Conservation (phyloP, 2,329 filamentous ascomycete genomes). For the Colletotrichum zoysiae region DNA sequence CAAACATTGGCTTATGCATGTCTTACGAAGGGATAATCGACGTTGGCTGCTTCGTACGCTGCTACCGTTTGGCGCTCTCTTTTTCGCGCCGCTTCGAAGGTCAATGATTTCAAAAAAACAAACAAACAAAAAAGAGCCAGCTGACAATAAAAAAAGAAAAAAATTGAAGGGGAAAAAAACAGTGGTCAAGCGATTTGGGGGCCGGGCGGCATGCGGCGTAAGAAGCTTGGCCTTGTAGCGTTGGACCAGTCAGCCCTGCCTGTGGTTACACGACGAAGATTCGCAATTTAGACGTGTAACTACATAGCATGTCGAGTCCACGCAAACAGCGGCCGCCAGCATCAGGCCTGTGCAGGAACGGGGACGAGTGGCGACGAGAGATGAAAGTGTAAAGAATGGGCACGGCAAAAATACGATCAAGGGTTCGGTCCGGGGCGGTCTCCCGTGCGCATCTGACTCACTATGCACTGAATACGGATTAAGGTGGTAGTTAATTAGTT, state of each 20-base stretch:
- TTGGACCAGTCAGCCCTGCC: slow-evolving; percentile 14
- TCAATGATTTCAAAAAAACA: neutral
- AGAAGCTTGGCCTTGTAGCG: slow-evolving; percentile 6
- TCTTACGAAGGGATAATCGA: neutral
- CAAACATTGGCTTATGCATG: slow-evolving; percentile 6
- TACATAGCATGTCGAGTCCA: neutral
- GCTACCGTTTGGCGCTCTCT: neutral
- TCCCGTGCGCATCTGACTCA: too few relatives aligned
- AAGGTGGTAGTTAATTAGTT: too few relatives aligned
- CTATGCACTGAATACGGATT: too few relatives aligned
- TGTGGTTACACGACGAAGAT: neutral
- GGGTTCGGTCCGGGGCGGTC: neutral
- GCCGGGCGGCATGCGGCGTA: neutral
- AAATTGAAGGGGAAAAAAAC: neutral
- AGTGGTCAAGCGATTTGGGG: neutral
- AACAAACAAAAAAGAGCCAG: slow-evolving; percentile 3
- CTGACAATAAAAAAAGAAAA: neutral
- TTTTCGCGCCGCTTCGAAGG: slow-evolving; percentile 23
- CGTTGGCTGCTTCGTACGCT: neutral
- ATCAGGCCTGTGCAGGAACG: slow-evolving; percentile 22
- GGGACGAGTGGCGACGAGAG: slow-evolving; percentile 5
- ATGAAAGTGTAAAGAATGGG: slow-evolving; percentile 11
- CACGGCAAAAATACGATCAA: neutral
- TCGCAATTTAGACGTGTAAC: neutral
- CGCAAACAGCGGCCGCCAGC: neutral